These are phyloP conservation scores for Senna siamea DNA, from an alignment of 306 rosid genomes.

Conservation along the genomic window DNA sequence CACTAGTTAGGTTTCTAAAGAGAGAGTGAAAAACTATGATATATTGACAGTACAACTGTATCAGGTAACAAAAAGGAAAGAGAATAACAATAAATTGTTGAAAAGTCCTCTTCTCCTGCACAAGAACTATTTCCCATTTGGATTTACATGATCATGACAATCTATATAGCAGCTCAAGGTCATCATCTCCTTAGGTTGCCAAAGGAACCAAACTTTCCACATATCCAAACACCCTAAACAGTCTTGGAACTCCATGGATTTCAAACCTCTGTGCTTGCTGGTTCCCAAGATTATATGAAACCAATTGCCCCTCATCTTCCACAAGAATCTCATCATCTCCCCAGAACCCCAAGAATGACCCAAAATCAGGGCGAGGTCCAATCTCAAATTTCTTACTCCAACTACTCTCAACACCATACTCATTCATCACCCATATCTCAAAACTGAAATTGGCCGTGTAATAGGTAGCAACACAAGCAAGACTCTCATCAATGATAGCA, in stretches of 20 bases:
- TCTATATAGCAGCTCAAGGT: no score
- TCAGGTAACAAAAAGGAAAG: not conserved
- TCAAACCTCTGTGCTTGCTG: not conserved
- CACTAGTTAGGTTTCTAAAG: not conserved
- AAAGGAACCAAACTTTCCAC: slow-evolving; percentile 13
- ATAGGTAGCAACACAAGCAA: not conserved
- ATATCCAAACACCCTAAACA: not conserved
- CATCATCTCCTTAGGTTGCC: not conserved
- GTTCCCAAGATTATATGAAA: not conserved
- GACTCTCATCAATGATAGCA: not conserved
- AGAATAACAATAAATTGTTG: not conserved
- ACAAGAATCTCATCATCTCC: slow-evolving; percentile 15
- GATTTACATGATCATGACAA: no score
- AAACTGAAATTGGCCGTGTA: not conserved
- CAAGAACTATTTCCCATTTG: no score
- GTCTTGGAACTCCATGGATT: slow-evolving; percentile 3
- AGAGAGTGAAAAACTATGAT: not conserved
- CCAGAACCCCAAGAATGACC: not conserved
- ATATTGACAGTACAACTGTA: no score
- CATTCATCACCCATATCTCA: slow-evolving; percentile 1
- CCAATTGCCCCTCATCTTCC: not conserved
- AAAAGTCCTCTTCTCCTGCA: no score
- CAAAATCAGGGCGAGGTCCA: not conserved
- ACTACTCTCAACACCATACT: not conserved
- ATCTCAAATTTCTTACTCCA: not conserved